Evolutionary conservation across 192 early-diverging fungal genomes (phyloP), one percentile per base, ranked within the genome.

Genomic region (Podila minutissima): DNA sequence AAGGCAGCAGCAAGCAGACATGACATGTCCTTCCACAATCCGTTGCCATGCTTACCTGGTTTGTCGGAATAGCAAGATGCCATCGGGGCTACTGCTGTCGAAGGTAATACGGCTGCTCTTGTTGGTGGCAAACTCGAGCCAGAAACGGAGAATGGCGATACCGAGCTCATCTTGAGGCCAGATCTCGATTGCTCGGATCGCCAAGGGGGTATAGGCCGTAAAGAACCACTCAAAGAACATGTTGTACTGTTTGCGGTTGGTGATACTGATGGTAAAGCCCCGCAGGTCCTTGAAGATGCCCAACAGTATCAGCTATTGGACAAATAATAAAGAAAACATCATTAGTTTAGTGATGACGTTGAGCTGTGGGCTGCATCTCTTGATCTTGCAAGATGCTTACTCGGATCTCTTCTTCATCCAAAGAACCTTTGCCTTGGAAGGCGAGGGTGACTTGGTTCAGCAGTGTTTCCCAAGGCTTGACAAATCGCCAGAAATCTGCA

Each of bases 31-130:
- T 11, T 19, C 1, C 17, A n/a, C 4, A 20, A 3, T 17, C 60
- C 19, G 15, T 4, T 15, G 24, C 9, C 10, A 12, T 26, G 19
- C 24, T 93, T 88, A 89, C 74, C 93, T 94, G 4, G 94, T 93
- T 74, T 96, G 94, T 61, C 95, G 88, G 76, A 97, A 97, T n/a
- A 97, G 86, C 37, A 97, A 84, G 35, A 97, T 95, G 12, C 96
- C 96, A 67, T 95, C 94, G 1, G 95, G 85, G 12, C 94, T 95
- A 17, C 94, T 90, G 58, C 94, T 87, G 37, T 97, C 96, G 88
- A 97, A 97, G 49, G 87, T 90, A 41, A 97, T 83, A 48, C 96
- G 89, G 82, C 94, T 89, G 71, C 85, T 88, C 70, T 89, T 87
- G 84, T 97, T 97, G 55, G 89, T 88, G 26, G 91, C 92, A 86